phyloP scores from a whole-genome alignment of 495 filamentous ascomycete species.

The Lasiosphaeria hispida region DNA sequence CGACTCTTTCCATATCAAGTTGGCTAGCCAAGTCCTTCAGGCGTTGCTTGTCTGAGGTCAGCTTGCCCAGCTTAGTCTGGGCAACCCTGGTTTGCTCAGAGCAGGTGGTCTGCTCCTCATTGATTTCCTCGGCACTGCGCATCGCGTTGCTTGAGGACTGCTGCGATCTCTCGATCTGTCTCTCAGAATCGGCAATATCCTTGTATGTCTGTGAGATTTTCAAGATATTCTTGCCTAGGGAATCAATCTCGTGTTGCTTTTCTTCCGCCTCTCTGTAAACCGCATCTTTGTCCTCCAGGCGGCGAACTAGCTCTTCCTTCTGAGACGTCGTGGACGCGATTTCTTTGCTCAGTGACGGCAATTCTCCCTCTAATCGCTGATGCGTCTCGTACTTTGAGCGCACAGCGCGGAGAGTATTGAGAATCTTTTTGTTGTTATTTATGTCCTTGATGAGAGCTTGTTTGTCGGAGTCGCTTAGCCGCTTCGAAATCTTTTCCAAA shows the following conservation, averaged over 20 bases:
- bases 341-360: conserved; percentile 66
- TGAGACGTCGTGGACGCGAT: conserved; percentile 52
- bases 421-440: conserved; percentile 48
- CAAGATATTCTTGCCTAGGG: conserved; percentile 68
- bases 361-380: conserved; percentile 63
- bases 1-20: conserved; percentile 69
- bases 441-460: conserved; percentile 55
- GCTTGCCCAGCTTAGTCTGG: conserved; percentile 59
- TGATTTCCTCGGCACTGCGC: conserved; percentile 78
- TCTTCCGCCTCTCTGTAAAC: conserved; percentile 61
- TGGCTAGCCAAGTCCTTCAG: conserved; percentile 61
- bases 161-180: conserved; percentile 69
- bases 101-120: conserved; percentile 65
- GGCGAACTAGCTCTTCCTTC: conserved; percentile 57
- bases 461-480: conserved; percentile 54
- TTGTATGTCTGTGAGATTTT: conserved; percentile 69
- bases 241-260: conserved; percentile 70
- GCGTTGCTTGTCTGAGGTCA: conserved; percentile 68
- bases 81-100: conserved; percentile 64
- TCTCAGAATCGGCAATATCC: conserved; percentile 66
- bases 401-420: conserved; percentile 57
- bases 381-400: conserved; percentile 71
- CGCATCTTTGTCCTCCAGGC: conserved; percentile 72
- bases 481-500: conserved; percentile 57
- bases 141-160: conserved; percentile 62